These are phyloP conservation scores for Mycena citricolor DNA, from an alignment of 1,284 basidiomycete genomes.

Conservation along the genomic window DNA sequence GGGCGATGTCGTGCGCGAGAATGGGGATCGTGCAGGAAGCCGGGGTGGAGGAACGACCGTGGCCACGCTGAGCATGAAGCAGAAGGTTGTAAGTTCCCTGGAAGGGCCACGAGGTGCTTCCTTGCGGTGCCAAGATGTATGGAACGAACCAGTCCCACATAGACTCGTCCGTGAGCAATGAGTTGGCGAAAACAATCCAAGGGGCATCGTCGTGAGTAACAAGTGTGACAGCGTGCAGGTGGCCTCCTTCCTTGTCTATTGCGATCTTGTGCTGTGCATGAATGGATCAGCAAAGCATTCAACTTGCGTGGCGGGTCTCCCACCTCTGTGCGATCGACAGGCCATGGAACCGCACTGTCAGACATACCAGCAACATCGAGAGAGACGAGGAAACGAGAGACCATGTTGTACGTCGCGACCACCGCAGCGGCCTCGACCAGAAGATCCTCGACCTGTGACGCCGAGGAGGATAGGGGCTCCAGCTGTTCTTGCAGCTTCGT, in stretches of 20 bases:
- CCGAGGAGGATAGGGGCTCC: slow-evolving; percentile 23
- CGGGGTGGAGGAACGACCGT: slow-evolving; percentile 41
- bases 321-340: slow-evolving; percentile 44
- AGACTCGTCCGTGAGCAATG: slow-evolving; percentile 43
- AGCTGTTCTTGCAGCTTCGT: slow-evolving; percentile 30
- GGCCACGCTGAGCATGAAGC: slow-evolving; percentile 48
- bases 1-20: slow-evolving; percentile 44
- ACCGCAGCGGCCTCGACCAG: slow-evolving; percentile 50
- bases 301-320: neutral
- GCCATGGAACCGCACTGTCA: slow-evolving; percentile 46
- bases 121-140: slow-evolving; percentile 32
- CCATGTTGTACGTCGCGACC: slow-evolving; percentile 55
- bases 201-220: slow-evolving; percentile 37
- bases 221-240: slow-evolving; percentile 44
- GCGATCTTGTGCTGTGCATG: slow-evolving; percentile 30
- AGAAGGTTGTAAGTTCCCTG: slow-evolving; percentile 41
- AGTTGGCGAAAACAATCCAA: slow-evolving; percentile 50
- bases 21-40: slow-evolving; percentile 27
- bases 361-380: slow-evolving; percentile 51
- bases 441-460: slow-evolving; percentile 30
- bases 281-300: slow-evolving; percentile 3
- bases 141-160: slow-evolving; percentile 47
- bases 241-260: slow-evolving; percentile 25
- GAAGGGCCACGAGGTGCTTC: slow-evolving; percentile 20
- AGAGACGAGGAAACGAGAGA: slow-evolving; percentile 53